Evolutionary conservation across 1,284 basidiomycete species (phyloP).

Genomic region (Leccinum pallidistipes): DNA sequence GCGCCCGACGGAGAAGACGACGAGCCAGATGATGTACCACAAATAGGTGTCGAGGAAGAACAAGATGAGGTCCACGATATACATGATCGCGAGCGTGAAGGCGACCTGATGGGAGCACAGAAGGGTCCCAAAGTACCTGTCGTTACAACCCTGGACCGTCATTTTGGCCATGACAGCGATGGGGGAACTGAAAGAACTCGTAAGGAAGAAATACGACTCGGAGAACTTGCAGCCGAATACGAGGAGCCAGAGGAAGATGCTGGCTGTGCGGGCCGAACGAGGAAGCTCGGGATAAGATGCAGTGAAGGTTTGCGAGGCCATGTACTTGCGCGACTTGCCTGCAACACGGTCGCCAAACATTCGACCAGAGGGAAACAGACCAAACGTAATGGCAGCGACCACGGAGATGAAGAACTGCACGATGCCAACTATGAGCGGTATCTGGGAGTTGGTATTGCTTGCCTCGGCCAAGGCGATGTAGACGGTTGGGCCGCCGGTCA

Average conservation of each 20-base stretch:
- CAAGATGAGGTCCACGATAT: conserved; percentile 90
- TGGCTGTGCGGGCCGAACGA: conserved; percentile 69
- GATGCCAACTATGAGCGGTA: too few relatives aligned
- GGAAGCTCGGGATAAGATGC: conserved; percentile 86
- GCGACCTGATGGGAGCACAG: conserved; percentile 88
- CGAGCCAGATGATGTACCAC: conserved; percentile 97
- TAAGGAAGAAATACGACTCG: conserved; percentile 96
- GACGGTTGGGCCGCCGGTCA: conserved; percentile 88
- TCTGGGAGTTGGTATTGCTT: too few relatives aligned
- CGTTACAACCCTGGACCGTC: conserved; percentile 83
- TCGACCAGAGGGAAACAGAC: conserved; percentile 85
- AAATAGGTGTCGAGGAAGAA: conserved; percentile 99
- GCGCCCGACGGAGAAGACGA: conserved; percentile 88
- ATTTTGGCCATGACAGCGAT: conserved; percentile 92
- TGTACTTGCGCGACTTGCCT: conserved; percentile 91
- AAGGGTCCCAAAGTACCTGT: conserved; percentile 75
- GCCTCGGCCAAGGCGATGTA: conserved; percentile 82
- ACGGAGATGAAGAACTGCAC: conserved; percentile 82
- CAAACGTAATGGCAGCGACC: conserved; percentile 76
- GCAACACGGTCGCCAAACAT: conserved; percentile 97
- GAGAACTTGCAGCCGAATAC: conserved; percentile 80
- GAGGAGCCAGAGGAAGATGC: conserved; percentile 84
- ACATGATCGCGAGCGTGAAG: conserved; percentile 94
- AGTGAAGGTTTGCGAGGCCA: conserved; percentile 96
- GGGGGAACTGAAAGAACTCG: conserved; percentile 88